Conservation (phyloP, 2,329 filamentous ascomycete species). For the Ophioceras dolichostomum region DNA sequence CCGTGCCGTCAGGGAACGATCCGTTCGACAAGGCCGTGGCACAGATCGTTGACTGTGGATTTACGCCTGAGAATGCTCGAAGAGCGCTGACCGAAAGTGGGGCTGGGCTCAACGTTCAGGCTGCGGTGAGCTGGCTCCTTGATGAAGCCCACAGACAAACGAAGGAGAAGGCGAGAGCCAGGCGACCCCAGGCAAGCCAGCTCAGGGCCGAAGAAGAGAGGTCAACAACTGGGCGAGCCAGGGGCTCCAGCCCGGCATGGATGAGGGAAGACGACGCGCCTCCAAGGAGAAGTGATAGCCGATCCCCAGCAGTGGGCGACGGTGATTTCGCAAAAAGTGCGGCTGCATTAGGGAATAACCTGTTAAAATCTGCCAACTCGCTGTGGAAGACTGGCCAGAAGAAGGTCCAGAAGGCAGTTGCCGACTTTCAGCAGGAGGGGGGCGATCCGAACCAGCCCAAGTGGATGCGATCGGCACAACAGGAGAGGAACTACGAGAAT, state of each 20-base stretch:
- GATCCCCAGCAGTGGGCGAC: conserved; percentile 45
- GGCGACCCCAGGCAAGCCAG: conserved; percentile 22
- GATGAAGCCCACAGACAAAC: conserved; percentile 83
- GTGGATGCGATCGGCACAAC: conserved; percentile 78
- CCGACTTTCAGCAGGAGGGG: conserved; percentile 62
- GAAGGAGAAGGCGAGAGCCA: conserved; percentile 51
- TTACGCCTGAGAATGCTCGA: conserved; percentile 71
- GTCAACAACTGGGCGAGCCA: conserved; percentile 14
- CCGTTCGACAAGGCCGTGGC: conserved; percentile 70
- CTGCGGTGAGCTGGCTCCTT: conserved; percentile 77
- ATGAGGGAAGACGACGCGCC: conserved; percentile 42
- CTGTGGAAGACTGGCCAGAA: conserved; percentile 94
- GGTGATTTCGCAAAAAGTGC: conserved; percentile 72
- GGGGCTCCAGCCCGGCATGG: conserved; percentile 44
- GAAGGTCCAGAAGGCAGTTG: conserved; percentile 81
- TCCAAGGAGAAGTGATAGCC: conserved; percentile 38
- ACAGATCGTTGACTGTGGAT: conserved; percentile 91
- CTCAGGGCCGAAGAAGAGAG: conserved; percentile 7
- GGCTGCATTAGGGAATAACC: conserved; percentile 65
- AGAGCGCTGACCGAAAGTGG: conserved; percentile 71
- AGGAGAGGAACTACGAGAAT: conserved; percentile 18
- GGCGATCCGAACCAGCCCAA: conserved; percentile 75
- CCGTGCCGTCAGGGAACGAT: conserved; percentile 29
- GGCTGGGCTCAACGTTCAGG: conserved; percentile 68
- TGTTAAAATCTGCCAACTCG: conserved; percentile 90